Conservation (phyloP, 1,284 basidiomycete species). For the Coniferiporia sulphurascens region DNA sequence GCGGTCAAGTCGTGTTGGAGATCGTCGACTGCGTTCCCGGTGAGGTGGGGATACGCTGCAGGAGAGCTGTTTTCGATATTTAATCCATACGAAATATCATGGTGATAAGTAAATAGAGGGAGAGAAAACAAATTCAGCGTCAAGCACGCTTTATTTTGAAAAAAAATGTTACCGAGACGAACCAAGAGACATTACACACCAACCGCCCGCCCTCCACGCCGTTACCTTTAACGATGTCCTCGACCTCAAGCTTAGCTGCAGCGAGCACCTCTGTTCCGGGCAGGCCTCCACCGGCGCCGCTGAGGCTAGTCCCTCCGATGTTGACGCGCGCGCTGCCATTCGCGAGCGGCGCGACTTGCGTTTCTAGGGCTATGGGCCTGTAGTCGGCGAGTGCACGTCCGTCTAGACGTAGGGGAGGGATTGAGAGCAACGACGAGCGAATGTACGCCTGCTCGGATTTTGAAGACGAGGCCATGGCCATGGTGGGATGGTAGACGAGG, state of each 20-base stretch:
- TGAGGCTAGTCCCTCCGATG: slow-evolving; percentile 47
- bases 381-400: slow-evolving; percentile 62
- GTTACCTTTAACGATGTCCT: slow-evolving; percentile 38
- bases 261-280: slow-evolving; percentile 58
- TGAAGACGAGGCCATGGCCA: slow-evolving; percentile 40
- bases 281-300: slow-evolving; percentile 47
- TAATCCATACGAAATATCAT: not conserved
- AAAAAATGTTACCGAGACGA: slow-evolving; percentile 27
- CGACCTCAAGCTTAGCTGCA: slow-evolving; percentile 71
- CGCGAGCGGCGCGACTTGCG: slow-evolving; percentile 67
- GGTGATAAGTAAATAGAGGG: not conserved
- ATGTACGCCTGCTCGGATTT: slow-evolving; percentile 76
- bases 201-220: slow-evolving; percentile 55
- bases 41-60: slow-evolving; percentile 67
- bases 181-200: slow-evolving; percentile 71
- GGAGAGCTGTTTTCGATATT: slow-evolving; percentile 49
- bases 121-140: slow-evolving; percentile 2
- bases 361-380: slow-evolving; percentile 64
- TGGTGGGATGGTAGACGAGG: slow-evolving; percentile 1
- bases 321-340: slow-evolving; percentile 73
- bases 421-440: slow-evolving; percentile 51
- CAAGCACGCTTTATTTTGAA: not conserved
- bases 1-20: slow-evolving; percentile 63
- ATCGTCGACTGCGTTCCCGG: slow-evolving; percentile 60
- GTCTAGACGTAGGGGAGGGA: slow-evolving; percentile 57